Evolutionary conservation across 352 stramenopile genomes (phyloP), one percentile per base, ranked within the genome.

Genomic region (Pythium chondricola): DNA sequence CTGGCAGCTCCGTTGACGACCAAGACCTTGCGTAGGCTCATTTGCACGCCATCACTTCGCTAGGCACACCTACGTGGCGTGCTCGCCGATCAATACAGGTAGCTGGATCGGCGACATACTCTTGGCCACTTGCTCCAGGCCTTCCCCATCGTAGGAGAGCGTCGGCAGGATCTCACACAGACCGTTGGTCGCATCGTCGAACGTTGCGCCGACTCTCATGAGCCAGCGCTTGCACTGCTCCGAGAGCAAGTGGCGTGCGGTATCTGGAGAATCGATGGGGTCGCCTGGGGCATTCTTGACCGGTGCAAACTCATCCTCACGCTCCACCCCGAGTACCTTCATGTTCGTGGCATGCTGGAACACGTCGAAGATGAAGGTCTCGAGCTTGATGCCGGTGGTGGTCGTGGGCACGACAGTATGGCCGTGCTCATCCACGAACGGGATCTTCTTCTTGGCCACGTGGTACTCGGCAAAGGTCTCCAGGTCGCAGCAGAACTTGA

Each of bases 361-460:
- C 5, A 97, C 84, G 67, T 98, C 95, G 64, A 98, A 98, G 51
- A 98, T 98, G 69, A 98, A 98, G 13, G 74, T 84, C 66, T 98
- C 95, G 24, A 98, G 61, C 68, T 98, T 98, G 64, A 98, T 84
- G 17, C 89, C 94, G 58, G 96, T 95, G 52, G 88, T 89, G 9
- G 50, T 48, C 11, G 51, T 51, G 8, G 85, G 85, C 32, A 66
- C 80, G 6, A 92, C 58, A 9, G 73, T 93, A 14, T 61, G 54
- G 25, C 81, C 79, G 24, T 53, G 56, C 16, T 66, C 64, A 48
- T 96, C 68, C 16, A 79, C 93, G 46, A 74, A 82, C 7, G 85
- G 83, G 40, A 98, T 97, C 67, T 97, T 97, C 67, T 98, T 98
- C 33, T 62, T 97, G 95, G 25, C 91, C 81, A 21, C 95, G 72